A percentile compares a stretch with the other conserved stretches of the same genome.
These are phyloP conservation scores for Ascochyta rabiei DNA, from an alignment of 2,329 filamentous ascomycete genomes.

Conservation along the genomic window DNA sequence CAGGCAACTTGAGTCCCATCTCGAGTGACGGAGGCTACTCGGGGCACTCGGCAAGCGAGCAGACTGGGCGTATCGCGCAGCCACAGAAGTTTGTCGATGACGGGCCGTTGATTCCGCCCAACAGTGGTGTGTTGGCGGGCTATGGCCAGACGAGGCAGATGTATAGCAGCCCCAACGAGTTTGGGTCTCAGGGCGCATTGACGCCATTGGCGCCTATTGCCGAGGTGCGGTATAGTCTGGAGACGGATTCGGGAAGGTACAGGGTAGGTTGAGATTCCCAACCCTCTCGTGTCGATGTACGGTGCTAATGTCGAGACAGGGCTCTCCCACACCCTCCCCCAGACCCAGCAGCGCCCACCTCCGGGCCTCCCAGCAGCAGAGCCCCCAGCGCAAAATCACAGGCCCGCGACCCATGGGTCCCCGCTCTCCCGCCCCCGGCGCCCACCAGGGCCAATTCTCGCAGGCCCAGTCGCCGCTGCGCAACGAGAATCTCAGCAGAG, in stretches of 20 bases:
- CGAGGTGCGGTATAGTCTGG: constrained; percentile 57
- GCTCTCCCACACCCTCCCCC: constrained; percentile 42
- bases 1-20: constrained; percentile 45
- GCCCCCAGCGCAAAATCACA: constrained; percentile 53
- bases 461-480: constrained; percentile 26
- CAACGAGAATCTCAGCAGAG: constrained; percentile 17
- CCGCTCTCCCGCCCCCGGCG: constrained; percentile 53
- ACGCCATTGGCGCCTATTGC: constrained; percentile 57
- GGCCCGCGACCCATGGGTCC: constrained; percentile 57
- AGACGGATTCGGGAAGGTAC: constrained; percentile 50
- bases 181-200: constrained; percentile 45
- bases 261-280: constrained; percentile 24
- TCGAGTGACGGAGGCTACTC: constrained; percentile 48
- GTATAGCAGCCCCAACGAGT: constrained; percentile 47
- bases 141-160: constrained; percentile 48
- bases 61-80: constrained; percentile 52
- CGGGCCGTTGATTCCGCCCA: constrained; percentile 63
- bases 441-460: neutral
- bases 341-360: constrained; percentile 38
- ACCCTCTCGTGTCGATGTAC: too few species aligned
- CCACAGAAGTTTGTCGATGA: constrained; percentile 63
- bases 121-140: constrained; percentile 50
- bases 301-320: constrained; percentile 19
- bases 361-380: constrained; percentile 25
- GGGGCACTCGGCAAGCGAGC: constrained; percentile 47